Evolutionary conservation across 2,329 filamentous ascomycete species (phyloP), one percentile per base, ranked within the genome.

Genomic region (Fusarium poae): DNA sequence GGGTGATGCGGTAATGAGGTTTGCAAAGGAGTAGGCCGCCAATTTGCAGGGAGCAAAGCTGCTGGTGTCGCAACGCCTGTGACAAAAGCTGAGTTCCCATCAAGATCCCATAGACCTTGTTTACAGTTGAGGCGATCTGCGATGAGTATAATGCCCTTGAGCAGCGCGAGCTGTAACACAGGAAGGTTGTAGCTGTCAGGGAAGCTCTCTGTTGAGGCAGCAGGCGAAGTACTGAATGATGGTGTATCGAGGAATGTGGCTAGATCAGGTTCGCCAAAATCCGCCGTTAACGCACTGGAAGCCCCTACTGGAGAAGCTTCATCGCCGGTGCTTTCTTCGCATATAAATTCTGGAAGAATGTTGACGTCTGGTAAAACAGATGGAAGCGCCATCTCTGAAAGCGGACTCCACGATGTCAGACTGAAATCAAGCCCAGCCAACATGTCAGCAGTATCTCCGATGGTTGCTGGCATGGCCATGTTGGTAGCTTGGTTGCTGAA

Each of bases 1-100:
- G 87, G 86, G 67, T 89, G 87, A 65, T 89, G 87, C 2, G 85
- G 83, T 16, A 86, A 76, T 3, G 79, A 67, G 11, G 81, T 71
- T 71, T 89, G 87, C 0, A 81, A 79, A 12, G 77, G 55, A 1
- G 85, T 88, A 15, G 87, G 87, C 32, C 79, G 82, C 77, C 86
- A 84, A 37, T 83, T 79, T 16, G 57, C 45, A 3, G 84, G 85
- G 10, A 88, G 76, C 46, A 81, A 77, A 15, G 78, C 69, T 11
- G 76, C 40, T 71, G 79, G 65, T 44, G 76, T 75, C 23, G 68
- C 74, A 16, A 52, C 61, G 50, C 75, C 74, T 23, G 68, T 59
- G 72, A 76, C 70, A 75, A 88, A 87, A 5, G 83, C 83, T 2
- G 85, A 86, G 27, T 77, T 72, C 23, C 82, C 79, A 18, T 79